Evolutionary conservation across 257 asterid genomes (phyloP).

Genomic region (Scutellaria galericulata): DNA sequence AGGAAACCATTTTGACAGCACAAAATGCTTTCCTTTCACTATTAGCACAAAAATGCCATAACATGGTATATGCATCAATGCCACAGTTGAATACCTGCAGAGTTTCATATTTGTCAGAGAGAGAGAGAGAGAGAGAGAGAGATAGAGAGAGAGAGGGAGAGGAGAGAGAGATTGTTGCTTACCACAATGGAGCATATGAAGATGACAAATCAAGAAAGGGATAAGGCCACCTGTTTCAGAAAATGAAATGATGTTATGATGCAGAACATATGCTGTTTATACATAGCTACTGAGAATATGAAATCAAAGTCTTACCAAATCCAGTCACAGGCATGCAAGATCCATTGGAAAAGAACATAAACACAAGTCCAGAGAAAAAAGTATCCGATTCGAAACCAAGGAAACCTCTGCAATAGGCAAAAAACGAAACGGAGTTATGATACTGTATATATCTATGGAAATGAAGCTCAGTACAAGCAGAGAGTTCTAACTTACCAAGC

Average conservation of each 20-base stretch:
- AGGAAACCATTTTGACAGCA: slow-evolving; percentile 82
- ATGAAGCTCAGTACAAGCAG: background rate
- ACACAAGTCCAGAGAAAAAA: slow-evolving; percentile 76
- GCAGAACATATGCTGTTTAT: background rate
- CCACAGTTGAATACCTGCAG: slow-evolving; percentile 83
- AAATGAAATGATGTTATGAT: slow-evolving; percentile 10
- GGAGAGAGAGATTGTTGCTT: slow-evolving; percentile 40
- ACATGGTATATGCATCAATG: slow-evolving; percentile 90
- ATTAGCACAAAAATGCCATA: slow-evolving; percentile 73
- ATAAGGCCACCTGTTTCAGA: slow-evolving; percentile 89
- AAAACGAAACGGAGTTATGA: background rate
- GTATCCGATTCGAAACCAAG: slow-evolving; percentile 92
- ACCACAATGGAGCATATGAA: slow-evolving; percentile 89
- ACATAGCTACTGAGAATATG: background rate
- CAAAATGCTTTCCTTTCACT: slow-evolving; percentile 70
- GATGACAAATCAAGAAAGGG: slow-evolving; percentile 93
- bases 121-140: background rate
- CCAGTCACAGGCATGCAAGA: slow-evolving; percentile 71
- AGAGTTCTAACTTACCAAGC: slow-evolving; percentile 57
- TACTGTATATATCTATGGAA: background rate
- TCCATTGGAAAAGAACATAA: slow-evolving; percentile 81
- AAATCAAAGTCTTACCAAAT: slow-evolving; percentile 56
- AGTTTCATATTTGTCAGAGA: background rate
- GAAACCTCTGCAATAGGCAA: slow-evolving; percentile 71
- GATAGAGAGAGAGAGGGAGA: slow-evolving; percentile 15